Evolutionary conservation across 2,329 filamentous ascomycete genomes (phyloP), one percentile per base, ranked within the genome.

Genomic region (Aspergillus brunneoviolaceus): DNA sequence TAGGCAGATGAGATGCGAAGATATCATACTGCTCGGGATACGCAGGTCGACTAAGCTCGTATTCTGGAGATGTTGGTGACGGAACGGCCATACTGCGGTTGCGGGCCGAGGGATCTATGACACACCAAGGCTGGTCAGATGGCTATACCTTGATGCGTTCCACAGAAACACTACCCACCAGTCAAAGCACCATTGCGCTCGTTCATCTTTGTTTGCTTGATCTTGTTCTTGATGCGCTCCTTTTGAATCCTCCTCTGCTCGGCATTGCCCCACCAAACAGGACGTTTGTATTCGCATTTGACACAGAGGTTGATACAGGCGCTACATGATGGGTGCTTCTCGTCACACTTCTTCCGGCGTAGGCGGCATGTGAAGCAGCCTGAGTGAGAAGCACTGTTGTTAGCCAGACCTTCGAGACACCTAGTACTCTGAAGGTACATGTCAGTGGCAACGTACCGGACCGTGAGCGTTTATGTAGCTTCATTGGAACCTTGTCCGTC

Each of bases 181-280:
- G 77, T 70, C 31, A 75, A 73, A 55, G 83, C 79, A 55, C 87
- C 83, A 55, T 86, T 83, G 86, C 96, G 96, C 79, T 97, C 94
- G 27, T 88, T 88, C 67, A 96, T 84, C 85, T 98, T 98, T 74
- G 95, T 98, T 74, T 89, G 87, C 86, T 96, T 97, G 83, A 99
- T 98, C 77, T 94, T 91, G 78, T 90, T 89, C 84, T 99, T 99
- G 84, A 99, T 96, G 68, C 89, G 82, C 74, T 98, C 95, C 81
- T 98, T 99, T 76, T 97, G 92, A 59, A 88, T 81, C 69, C 89
- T 87, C 68, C 95, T 85, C 72, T 90, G 87, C 65, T 96, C 92
- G 72, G 90, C 90, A 82, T 95, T 97, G 79, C 89, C 90, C 95
- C 95, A 99, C 95, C 95, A 99, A 79, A 91, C 87, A 42, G 95